Evolutionary conservation across 139 green algal species (phyloP), one percentile per base, ranked within the genome.

Genomic region (Chlamydomonas applanata): DNA sequence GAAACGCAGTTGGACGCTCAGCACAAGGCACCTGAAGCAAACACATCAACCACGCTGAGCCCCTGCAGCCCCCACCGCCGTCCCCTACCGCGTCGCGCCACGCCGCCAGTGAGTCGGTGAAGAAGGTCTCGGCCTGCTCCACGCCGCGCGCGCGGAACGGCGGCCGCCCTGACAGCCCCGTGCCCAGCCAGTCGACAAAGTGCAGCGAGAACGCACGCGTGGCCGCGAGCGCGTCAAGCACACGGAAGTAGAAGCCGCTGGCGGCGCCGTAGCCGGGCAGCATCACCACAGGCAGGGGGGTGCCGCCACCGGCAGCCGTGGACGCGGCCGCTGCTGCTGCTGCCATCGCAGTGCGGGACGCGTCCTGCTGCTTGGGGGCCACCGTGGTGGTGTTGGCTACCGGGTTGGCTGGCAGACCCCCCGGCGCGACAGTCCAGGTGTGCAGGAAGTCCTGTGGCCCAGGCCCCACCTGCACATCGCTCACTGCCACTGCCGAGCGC

Each of bases 171-270:
- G 87, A 94, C 44, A 95, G 85, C 0, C 92, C 92, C 5, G 90
- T 97, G 56, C 93, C 93, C 19, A 97, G 81, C 78, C 88, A 93
- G 81, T 97, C 93, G 5, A 97, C 83, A 0, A 82, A 80, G 72
- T 87, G 89, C 19, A 93, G 49, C 7, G 79, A 71, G 71, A 93
- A 49, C 40, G 40, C 40, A 11, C 40, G 14, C 13, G 78, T 53
- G 4, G 65, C 22, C 16, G 78, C 57, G 22, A 97, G 71, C 2
- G 67, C 74, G 14, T 79, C 73, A 13, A 95, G 17, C n/a, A 25
- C 19, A 57, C 57, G 80, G 68, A 72, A 91, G 54, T 77, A 90
- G 77, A 94, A 93, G 2, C 79, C 87, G 36, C 77, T 68, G 2
- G 91, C 92, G 0, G 90, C 88, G 0, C 84, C 88, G 71, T 96